Evolutionary conservation across 129 eudicot genomes (phyloP).

Genomic region (Lactuca saligna): DNA sequence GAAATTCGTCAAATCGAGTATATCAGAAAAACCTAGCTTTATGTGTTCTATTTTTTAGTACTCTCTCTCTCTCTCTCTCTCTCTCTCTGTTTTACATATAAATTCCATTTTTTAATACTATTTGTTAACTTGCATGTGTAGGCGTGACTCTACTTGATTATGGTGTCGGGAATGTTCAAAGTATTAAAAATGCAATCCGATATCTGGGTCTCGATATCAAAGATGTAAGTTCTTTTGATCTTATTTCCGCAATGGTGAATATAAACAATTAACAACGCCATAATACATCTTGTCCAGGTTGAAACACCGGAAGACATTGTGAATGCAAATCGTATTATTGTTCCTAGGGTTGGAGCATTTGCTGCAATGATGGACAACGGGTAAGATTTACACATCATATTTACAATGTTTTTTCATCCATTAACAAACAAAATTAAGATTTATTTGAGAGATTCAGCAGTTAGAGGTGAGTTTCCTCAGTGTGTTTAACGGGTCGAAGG

Average conservation of each 20-base stretch:
- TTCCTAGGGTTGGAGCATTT: not conserved
- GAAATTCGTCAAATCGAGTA: too few species aligned
- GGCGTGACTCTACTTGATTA: constrained; percentile 93
- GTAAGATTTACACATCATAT: constrained; percentile 32
- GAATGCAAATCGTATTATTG: constrained; percentile 51
- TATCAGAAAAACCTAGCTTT: too few species aligned
- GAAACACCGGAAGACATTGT: constrained; percentile 60
- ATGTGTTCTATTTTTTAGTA: too few species aligned
- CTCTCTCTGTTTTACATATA: not conserved
- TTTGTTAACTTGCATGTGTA: constrained; percentile 25
- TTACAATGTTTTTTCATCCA: constrained; percentile 1
- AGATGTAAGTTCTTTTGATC: constrained; percentile 47
- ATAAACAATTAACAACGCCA: not conserved
- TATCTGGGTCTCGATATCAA: constrained; percentile 70
- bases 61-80: too few species aligned
- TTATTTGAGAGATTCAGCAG: constrained; percentile 33
- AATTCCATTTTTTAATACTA: not conserved
- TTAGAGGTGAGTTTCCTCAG: too few species aligned
- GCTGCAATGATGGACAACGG: constrained; percentile 18
- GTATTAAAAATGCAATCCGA: constrained; percentile 86
- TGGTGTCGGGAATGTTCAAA: constrained; percentile 96
- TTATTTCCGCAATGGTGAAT: not conserved
- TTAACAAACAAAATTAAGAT: not conserved
- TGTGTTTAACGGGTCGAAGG: too few species aligned
- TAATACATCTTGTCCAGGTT: constrained; percentile 45